Conservation (phyloP, 495 filamentous ascomycete genomes). For the Aspergillus nanangensis region DNA sequence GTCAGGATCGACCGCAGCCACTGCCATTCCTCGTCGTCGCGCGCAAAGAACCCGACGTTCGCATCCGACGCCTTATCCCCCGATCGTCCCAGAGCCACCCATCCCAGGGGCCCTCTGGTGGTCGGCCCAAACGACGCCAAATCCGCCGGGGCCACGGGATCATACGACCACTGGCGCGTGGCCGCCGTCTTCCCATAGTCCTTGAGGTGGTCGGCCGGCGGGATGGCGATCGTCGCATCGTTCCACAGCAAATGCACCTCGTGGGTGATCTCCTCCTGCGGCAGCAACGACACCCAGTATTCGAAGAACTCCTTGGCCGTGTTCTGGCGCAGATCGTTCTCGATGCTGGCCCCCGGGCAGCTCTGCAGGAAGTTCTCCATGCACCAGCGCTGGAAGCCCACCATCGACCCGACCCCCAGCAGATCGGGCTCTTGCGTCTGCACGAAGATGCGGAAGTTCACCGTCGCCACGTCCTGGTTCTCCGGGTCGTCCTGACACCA, state of each 20-base stretch:
- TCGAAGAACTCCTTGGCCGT: not conserved
- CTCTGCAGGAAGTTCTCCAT: not conserved
- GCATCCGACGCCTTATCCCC: not conserved
- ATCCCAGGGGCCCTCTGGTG: constrained; percentile 22
- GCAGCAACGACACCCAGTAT: not conserved
- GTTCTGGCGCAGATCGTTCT: not conserved
- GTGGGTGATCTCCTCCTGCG: not conserved
- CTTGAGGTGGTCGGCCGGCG: not conserved
- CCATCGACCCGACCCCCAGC: not conserved
- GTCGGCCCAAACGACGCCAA: constrained; percentile 21
- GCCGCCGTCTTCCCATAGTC: not conserved
- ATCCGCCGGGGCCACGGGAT: constrained; percentile 14
- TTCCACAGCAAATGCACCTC: not conserved
- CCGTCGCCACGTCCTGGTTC: not conserved
- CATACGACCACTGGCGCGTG: constrained; percentile 1
- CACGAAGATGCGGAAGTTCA: not conserved
- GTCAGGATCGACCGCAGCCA: constrained; percentile 36
- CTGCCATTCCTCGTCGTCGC: constrained; percentile 27
- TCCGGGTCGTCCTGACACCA: not conserved
- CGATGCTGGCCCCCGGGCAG: not conserved
- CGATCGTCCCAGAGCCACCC: constrained; percentile 13
- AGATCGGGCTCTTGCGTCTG: not conserved
- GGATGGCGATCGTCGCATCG: not conserved
- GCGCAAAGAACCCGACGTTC: constrained; percentile 30
- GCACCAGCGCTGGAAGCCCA: not conserved